Evolutionary conservation across 2,329 filamentous ascomycete species (phyloP).

Genomic region (Xenosphaeropsis pyriputrescens): DNA sequence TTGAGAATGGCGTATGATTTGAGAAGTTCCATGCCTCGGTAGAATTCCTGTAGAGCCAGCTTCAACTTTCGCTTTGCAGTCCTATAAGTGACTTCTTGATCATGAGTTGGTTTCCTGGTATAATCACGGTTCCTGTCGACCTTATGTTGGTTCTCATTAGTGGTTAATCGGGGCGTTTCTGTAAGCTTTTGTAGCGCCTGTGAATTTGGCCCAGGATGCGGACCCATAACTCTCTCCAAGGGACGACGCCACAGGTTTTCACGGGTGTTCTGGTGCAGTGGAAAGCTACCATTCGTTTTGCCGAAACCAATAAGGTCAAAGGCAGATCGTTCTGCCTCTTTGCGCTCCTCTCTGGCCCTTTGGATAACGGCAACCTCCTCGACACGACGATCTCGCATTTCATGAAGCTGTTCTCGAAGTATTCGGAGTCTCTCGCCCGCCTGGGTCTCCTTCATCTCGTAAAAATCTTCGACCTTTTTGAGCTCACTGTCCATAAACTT

Average conservation of each 20-base stretch:
- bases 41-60: slow-evolving; percentile 81
- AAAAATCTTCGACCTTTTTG: slow-evolving; percentile 85
- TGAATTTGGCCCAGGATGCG: slow-evolving; percentile 40
- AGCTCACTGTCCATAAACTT: slow-evolving; percentile 71
- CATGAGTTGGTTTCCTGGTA: slow-evolving; percentile 25
- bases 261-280: slow-evolving; percentile 7
- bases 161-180: slow-evolving; percentile 17
- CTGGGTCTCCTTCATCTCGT: slow-evolving; percentile 76
- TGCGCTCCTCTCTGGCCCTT: slow-evolving; percentile 9
- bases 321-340: slow-evolving; percentile 6
- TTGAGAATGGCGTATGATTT: slow-evolving; percentile 88
- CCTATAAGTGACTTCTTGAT: slow-evolving; percentile 63
- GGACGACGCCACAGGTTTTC: slow-evolving; percentile 32
- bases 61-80: slow-evolving; percentile 88
- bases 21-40: slow-evolving; percentile 77
- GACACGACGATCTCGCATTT: slow-evolving; percentile 76
- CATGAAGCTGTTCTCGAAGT: slow-evolving; percentile 74
- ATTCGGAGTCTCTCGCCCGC: slow-evolving; percentile 56
- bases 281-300: slow-evolving; percentile 6
- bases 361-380: slow-evolving; percentile 40
- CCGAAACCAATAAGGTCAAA: slow-evolving; percentile 7
- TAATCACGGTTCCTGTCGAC: slow-evolving; percentile 28
- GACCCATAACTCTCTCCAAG: slow-evolving; percentile 29
- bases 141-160: slow-evolving; percentile 22
- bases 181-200: slow-evolving; percentile 39